Conservation (phyloP, 768 basidiomycete genomes). For the Tremella fuciformis region DNA sequence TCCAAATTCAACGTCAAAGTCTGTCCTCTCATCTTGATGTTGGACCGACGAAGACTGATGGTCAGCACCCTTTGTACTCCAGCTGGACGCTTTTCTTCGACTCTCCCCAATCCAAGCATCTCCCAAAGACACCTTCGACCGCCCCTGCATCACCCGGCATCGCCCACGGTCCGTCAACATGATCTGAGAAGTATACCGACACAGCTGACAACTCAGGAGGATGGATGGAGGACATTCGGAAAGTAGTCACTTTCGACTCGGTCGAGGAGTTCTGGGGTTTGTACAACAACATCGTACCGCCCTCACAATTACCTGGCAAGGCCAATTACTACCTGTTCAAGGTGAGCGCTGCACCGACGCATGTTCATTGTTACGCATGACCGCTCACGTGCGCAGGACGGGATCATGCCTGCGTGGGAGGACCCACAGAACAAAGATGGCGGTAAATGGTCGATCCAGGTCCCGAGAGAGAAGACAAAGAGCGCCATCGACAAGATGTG, state of each 20-base stretch:
- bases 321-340: constrained; percentile 99
- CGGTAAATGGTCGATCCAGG: constrained; percentile 97
- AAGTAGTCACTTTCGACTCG: constrained; percentile 90
- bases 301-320: constrained; percentile 86
- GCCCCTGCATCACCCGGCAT: constrained; percentile 61
- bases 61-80: constrained; percentile 88
- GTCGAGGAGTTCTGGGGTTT: constrained; percentile 99
- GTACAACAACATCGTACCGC: constrained; percentile 96
- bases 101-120: constrained; percentile 83
- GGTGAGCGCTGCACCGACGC: constrained; percentile 60
- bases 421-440: constrained; percentile 94
- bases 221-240: constrained; percentile 99
- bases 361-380: background rate
- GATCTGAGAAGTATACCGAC: background rate
- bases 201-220: constrained; percentile 58
- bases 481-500: constrained; percentile 86
- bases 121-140: constrained; percentile 59
- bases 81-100: constrained; percentile 99
- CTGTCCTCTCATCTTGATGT: constrained; percentile 12
- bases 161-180: constrained; percentile 31
- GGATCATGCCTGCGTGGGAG: constrained; percentile 96
- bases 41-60: background rate
- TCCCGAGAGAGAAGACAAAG: constrained; percentile 92
- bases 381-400: constrained; percentile 62
- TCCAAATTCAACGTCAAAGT: constrained; percentile 97